Base-by-base conservation (phyloP, 75 land plant genomes). In the Pinus tabuliformis region DNA sequence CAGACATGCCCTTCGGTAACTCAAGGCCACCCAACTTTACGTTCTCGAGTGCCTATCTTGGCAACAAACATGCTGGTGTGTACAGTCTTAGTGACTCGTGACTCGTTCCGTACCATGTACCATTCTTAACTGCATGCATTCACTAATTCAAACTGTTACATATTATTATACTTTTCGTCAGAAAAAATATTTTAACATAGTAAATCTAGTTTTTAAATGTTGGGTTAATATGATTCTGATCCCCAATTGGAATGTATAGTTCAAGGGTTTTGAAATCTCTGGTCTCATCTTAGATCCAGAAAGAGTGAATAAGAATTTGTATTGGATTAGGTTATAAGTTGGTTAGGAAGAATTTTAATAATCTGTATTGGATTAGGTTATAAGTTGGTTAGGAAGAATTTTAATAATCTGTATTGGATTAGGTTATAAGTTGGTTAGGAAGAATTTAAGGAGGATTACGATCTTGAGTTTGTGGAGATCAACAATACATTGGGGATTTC, bases 21-120 rank as follows among this genome's bases (percentile, higher is more conserved):
- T 76, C 60, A 33, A 93, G 62, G 28, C 88, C 89, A 0, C 94
- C 90, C 8, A 95, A 59, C 45, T 83, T 87, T 54, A 89, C 80
- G 64, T 95, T 97, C 81, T 84, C 79, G 9, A 89, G 78, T 1
- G 89, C 84, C 81, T 85, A 83, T 30, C 97, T 63, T 1, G 89
- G 89, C 0, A 93, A 75, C 0, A 91, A 52, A 0, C 83, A 66
- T 0, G 85, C 94, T 26, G 97, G 92, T 36, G 98, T 90, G 56
- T 91, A 95, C 37, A 95, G 81, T 75, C 98, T 84, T 18, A 91
- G 62, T 3, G 91, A 81, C 75, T 93, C 98, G 62, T 3, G 91
- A 81, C 75, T 93, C 98, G 65, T 93, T 93, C 6, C 91, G 26
- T 26, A 26, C 26, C 26, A 26, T 26, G 79, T 1, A 95, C 87